These are phyloP conservation scores for Lecanosticta acicola DNA, from an alignment of 2,329 filamentous ascomycete genomes.

Conservation along the genomic window DNA sequence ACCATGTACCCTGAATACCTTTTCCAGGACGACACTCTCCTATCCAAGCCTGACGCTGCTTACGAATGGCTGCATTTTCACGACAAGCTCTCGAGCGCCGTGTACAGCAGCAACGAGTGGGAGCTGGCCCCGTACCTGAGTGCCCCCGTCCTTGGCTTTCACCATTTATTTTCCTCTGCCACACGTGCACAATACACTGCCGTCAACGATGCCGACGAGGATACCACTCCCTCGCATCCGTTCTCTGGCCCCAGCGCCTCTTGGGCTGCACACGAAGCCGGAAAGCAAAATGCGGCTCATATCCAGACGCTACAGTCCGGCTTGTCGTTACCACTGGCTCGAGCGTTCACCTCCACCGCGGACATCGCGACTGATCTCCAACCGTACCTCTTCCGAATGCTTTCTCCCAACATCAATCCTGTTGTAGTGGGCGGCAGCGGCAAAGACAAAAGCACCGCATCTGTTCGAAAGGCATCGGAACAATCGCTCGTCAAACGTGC, in stretches of 20 bases:
- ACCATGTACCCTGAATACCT: slow-evolving; percentile 77
- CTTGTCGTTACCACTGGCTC: slow-evolving; percentile 64
- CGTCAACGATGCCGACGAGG: slow-evolving; percentile 36
- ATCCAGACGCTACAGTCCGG: slow-evolving; percentile 68
- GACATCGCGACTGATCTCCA: slow-evolving; percentile 75
- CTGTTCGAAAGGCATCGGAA: slow-evolving; percentile 81
- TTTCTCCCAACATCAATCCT: slow-evolving; percentile 86
- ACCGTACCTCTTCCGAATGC: slow-evolving; percentile 75
- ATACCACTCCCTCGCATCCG: slow-evolving; percentile 46
- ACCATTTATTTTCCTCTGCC: slow-evolving; percentile 79
- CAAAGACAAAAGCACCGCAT: slow-evolving; percentile 50
- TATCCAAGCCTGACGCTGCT: slow-evolving; percentile 78
- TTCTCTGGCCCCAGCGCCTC: slow-evolving; percentile 80
- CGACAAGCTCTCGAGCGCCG: slow-evolving; percentile 69
- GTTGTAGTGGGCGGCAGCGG: slow-evolving; percentile 63
- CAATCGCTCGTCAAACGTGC: slow-evolving; percentile 73
- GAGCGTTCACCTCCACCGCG: slow-evolving; percentile 73
- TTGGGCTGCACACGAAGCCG: slow-evolving; percentile 72
- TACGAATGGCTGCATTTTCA: slow-evolving; percentile 97
- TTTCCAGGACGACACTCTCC: slow-evolving; percentile 86
- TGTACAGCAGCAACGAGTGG: slow-evolving; percentile 86
- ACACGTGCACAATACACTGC: slow-evolving; percentile 43
- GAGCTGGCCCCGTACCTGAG: slow-evolving; percentile 83
- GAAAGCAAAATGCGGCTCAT: slow-evolving; percentile 69
- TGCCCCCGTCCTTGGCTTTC: slow-evolving; percentile 81